Evolutionary conservation across 164 flowering plant species (phyloP).

Genomic region (Malania oleifera): DNA sequence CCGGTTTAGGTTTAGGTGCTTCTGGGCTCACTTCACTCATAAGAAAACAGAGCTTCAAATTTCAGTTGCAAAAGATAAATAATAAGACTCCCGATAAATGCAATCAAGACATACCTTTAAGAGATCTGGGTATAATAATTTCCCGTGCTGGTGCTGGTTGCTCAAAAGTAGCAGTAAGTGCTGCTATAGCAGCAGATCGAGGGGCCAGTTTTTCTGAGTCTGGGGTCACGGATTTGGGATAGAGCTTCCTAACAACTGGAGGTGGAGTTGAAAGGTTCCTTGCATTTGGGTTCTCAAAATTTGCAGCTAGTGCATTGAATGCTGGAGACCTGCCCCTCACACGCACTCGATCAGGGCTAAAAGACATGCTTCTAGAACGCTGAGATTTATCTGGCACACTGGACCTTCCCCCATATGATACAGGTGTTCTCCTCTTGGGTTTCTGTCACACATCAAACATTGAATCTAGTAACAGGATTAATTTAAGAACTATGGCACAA

Average conservation of each 20-base stretch:
- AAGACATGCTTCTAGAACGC: conserved; percentile 95
- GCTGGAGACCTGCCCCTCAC: conserved; percentile 98
- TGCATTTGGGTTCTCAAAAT: conserved; percentile 72
- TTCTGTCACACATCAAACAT: conserved; percentile 46
- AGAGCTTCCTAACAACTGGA: conserved; percentile 77
- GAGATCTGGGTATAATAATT: conserved; percentile 40
- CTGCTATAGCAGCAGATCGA: conserved; percentile 71
- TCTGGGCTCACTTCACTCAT: conserved; percentile 40
- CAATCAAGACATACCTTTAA: conserved; percentile 43
- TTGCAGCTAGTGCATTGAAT: conserved; percentile 90
- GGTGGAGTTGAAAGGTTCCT: conserved; percentile 98
- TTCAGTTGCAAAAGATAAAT: neutral
- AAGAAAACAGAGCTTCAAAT: conserved; percentile 9
- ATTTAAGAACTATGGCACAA: neutral
- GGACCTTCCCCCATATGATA: conserved; percentile 82
- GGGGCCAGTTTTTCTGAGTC: conserved; percentile 56
- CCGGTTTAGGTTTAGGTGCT: conserved; percentile 41
- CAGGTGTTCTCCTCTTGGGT: conserved; percentile 86
- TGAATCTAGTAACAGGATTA: conserved; percentile 1
- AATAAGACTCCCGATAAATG: neutral
- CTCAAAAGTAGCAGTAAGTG: conserved; percentile 64
- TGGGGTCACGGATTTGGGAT: conserved; percentile 78
- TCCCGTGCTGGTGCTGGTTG: conserved; percentile 36
- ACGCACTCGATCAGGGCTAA: conserved; percentile 97
- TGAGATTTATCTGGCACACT: conserved; percentile 88